Percentiles rank a stretch among this genome's conserved stretches.
phyloP scores from a whole-genome alignment of 352 stramenopile genomes.

The Pythium diclinum region DNA sequence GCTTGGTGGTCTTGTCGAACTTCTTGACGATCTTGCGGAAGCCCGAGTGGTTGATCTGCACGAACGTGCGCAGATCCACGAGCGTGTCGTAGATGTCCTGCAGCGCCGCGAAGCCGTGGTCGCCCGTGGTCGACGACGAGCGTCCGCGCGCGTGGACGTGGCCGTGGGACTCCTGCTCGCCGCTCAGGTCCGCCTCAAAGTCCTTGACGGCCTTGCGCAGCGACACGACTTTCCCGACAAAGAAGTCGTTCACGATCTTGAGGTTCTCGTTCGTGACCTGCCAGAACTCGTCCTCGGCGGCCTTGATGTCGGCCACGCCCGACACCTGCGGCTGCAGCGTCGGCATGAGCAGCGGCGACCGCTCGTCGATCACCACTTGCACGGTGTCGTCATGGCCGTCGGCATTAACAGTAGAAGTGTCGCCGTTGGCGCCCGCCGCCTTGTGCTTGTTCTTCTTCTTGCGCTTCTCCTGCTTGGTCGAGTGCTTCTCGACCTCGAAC shows the following conservation, averaged over 20 bases:
- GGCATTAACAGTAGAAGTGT: conserved; percentile 3
- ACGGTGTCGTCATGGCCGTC: conserved; percentile 34
- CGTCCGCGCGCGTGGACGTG: conserved; percentile 70
- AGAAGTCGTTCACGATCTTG: conserved; percentile 86
- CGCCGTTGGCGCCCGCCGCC: background rate
- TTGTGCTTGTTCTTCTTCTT: conserved; percentile 30
- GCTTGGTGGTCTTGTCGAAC: conserved; percentile 91
- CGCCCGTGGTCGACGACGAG: conserved; percentile 32
- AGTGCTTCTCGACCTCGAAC: conserved; percentile 86
- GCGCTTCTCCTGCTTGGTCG: conserved; percentile 67
- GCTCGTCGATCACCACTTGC: conserved; percentile 53
- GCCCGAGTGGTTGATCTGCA: conserved; percentile 90
- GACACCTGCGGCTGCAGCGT: conserved; percentile 41
- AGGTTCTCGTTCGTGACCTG: conserved; percentile 74
- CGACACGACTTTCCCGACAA: conserved; percentile 61
- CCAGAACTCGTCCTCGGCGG: conserved; percentile 84
- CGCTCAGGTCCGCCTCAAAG: conserved; percentile 64
- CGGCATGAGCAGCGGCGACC: conserved; percentile 62
- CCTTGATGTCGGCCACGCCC: conserved; percentile 51
- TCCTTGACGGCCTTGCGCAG: conserved; percentile 66
- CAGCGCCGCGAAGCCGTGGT: conserved; percentile 77
- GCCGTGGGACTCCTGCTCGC: conserved; percentile 69
- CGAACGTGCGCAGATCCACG: conserved; percentile 86
- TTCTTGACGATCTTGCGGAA: conserved; percentile 95
- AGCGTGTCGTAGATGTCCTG: conserved; percentile 90